phyloP scores from a whole-genome alignment of 805 yeast species.

The Aciculoconidium aculeatum region DNA sequence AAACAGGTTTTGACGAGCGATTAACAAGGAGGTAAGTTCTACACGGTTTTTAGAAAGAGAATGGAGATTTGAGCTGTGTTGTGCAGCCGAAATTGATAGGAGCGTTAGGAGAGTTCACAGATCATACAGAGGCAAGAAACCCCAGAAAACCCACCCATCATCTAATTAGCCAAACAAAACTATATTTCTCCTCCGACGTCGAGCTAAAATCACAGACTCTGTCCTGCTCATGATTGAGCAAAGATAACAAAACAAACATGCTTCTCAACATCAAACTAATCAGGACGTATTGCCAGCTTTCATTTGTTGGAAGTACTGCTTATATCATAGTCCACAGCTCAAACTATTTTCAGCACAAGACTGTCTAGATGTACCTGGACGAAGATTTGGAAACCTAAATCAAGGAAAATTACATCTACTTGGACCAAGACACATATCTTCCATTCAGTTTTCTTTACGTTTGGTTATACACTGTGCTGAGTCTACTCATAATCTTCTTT shows the following conservation, averaged over 20 bases:
- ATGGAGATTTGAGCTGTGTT: constrained; percentile 9
- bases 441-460: too few relatives aligned
- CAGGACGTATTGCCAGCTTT: constrained; percentile 4
- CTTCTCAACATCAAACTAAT: constrained; percentile 4
- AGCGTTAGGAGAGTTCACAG: constrained; percentile 8
- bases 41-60: constrained; percentile 12
- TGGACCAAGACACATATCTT: constrained; percentile 4
- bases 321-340: constrained; percentile 5
- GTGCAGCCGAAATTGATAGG: constrained; percentile 23
- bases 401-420: constrained; percentile 1
- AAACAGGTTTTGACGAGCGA: constrained; percentile 14
- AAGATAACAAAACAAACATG: constrained; percentile 3
- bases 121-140: constrained; percentile 4
- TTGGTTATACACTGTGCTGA: too few relatives aligned
- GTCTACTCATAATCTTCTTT: too few relatives aligned
- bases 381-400: constrained; percentile 1
- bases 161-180: too few relatives aligned
- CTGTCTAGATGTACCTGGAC: constrained; percentile 3
- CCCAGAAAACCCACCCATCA: too few relatives aligned
- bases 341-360: constrained; percentile 5
- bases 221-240: constrained; percentile 2
- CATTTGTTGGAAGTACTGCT: constrained; percentile 2
- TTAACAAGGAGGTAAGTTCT: constrained; percentile 6
- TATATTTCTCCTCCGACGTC: constrained; percentile 12
- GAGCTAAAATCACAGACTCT: constrained; percentile 20